Base-by-base conservation (phyloP, 2,329 filamentous ascomycete species). In the Xenoacremonium recifei region DNA sequence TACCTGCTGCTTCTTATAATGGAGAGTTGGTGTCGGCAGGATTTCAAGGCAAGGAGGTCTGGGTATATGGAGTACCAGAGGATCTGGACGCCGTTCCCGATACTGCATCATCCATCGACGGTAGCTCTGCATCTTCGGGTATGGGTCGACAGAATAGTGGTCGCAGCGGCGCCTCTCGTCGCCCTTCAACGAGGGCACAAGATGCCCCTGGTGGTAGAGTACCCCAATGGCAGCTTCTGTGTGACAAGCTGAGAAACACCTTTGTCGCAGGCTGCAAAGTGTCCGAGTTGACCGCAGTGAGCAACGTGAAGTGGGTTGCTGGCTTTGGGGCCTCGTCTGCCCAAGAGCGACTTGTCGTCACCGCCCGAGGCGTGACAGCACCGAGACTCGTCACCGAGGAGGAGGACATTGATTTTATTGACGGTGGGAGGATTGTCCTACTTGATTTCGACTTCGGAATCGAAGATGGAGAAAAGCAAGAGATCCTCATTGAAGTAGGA, bases 61-160 rank as follows among this genome's bases (percentile, higher is more conserved):
- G 87, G 85, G 64, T 92, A 3, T 92, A 92, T 61, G 87, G 87
- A 19, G 70, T 92, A 20, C 87, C 88, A 2, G 81, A 85, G 55
- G 81, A 87, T 53, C 67, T 90, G 16, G 85, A 87, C 58, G 76
- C 82, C 17, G 65, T 78, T 16, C 72, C 78, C 2, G 75, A 78
- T 64, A 69, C 39, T 42, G 41, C 57, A 3, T 41, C 49, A 3
- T 44, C 47, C 25, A 48, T 46, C 31, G 46, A 51, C 23, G 49
- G 54, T 12, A 54, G 58, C 30, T 48, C 47, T 7, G 49, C 59
- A 9, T 50, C 51, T 6, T 48, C 54, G 11, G 51, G 50, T 15
- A 42, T 65, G 1, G 60, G 58, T 13, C 60, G 65, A 34, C 57
- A 62, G 19, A 61, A 59, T 34, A 64, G 58, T 40, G 51, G 55